A percentile compares a stretch with the other conserved stretches of the same genome.
Conservation (phyloP, 1,284 basidiomycete species). For the Xerocomus amazonicus region DNA sequence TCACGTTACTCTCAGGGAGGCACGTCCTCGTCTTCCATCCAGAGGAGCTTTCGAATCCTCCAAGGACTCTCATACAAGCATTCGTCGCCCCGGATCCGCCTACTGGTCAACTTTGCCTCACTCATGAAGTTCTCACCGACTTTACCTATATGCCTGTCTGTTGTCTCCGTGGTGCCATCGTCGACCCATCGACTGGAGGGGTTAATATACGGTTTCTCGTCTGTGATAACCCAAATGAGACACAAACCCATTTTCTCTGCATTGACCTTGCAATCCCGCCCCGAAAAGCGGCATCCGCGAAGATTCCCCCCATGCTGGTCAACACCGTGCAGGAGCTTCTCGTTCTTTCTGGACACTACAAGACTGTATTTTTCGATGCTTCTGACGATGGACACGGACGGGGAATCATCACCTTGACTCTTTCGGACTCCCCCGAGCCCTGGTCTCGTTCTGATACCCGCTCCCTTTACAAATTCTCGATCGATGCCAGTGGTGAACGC, state of each 20-base stretch:
- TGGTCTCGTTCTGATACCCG: background rate
- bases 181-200: constrained; percentile 14
- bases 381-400: constrained; percentile 21
- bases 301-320: constrained; percentile 12
- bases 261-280: constrained; percentile 17
- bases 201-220: constrained; percentile 14
- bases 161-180: constrained; percentile 12
- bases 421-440: background rate
- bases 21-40: constrained; percentile 20
- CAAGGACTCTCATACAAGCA: constrained; percentile 17
- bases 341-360: constrained; percentile 14
- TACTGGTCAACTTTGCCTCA: constrained; percentile 13
- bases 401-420: constrained; percentile 16
- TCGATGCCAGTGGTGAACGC: constrained; percentile 19
- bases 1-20: constrained; percentile 14
- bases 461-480: constrained; percentile 19
- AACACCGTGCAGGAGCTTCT: constrained; percentile 10
- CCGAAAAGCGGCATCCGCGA: background rate
- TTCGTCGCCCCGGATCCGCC: constrained; percentile 13
- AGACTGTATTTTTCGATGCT: constrained; percentile 7
- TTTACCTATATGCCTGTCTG: constrained; percentile 4
- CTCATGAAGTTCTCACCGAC: constrained; percentile 17
- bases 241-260: constrained; percentile 10
- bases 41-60: constrained; percentile 2
- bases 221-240: background rate